phyloP scores from a whole-genome alignment of 2,329 filamentous ascomycete genomes.

The Aspergillus sp. region DNA sequence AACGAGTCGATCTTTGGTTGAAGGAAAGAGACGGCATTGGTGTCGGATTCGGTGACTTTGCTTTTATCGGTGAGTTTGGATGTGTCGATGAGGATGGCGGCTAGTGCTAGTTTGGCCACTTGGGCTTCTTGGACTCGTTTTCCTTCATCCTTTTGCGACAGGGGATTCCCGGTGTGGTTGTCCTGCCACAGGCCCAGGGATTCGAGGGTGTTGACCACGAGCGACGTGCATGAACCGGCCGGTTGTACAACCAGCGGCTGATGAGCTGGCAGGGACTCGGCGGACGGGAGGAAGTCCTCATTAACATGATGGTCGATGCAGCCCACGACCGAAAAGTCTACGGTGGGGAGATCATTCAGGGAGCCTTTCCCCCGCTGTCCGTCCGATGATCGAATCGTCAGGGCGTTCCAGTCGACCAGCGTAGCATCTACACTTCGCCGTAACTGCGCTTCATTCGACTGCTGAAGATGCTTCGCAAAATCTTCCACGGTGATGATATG shows the following conservation, averaged over 20 bases:
- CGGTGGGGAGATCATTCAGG: conserved; percentile 43
- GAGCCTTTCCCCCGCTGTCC: conserved; percentile 43
- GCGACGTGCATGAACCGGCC: conserved; percentile 55
- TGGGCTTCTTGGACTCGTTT: conserved; percentile 36
- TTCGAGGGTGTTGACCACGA: conserved; percentile 48
- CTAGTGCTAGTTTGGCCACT: conserved; percentile 35
- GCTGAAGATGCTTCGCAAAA: conserved; percentile 21
- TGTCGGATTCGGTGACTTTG: conserved; percentile 44
- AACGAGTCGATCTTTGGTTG: conserved; percentile 43
- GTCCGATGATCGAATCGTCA: conserved; percentile 36
- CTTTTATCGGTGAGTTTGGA: conserved; percentile 39
- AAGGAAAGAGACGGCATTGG: conserved; percentile 48
- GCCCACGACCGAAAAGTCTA: conserved; percentile 42
- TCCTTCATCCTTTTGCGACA: not conserved
- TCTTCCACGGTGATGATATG: conserved; percentile 39
- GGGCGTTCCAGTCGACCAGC: conserved; percentile 43
- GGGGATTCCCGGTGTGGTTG: conserved; percentile 25
- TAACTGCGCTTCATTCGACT: conserved; percentile 2
- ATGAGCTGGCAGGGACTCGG: conserved; percentile 25
- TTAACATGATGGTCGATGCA: conserved; percentile 62
- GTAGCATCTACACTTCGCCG: conserved; percentile 19
- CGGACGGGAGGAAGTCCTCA: conserved; percentile 46
- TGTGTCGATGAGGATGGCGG: conserved; percentile 42
- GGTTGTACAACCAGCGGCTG: conserved; percentile 51
- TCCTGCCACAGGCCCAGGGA: conserved; percentile 43